These are phyloP conservation scores for Narthecium ossifragum DNA, from an alignment of 106 monocot genomes.

Conservation along the genomic window DNA sequence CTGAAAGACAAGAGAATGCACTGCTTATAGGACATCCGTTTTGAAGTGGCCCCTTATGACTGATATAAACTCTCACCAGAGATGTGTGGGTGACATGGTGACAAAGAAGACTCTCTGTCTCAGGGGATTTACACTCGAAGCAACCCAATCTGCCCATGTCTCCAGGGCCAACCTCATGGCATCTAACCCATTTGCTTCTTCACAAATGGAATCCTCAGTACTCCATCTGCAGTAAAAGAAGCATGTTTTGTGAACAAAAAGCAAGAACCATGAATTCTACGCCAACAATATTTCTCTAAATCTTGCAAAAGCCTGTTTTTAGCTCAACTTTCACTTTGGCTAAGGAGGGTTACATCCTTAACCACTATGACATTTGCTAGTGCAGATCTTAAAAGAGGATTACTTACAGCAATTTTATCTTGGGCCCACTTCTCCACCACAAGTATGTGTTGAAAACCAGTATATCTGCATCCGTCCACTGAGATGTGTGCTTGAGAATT, in stretches of 20 bases:
- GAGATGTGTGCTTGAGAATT: conserved; percentile 50
- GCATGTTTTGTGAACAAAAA: not conserved
- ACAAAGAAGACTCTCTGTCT: conserved; percentile 57
- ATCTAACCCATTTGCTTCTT: conserved; percentile 52
- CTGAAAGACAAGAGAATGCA: too few species aligned
- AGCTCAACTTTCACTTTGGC: too few species aligned
- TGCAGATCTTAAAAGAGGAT: too few species aligned
- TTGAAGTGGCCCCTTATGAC: too few species aligned
- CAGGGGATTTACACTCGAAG: conserved; percentile 23
- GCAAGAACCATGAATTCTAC: not conserved
- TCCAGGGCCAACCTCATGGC: conserved; percentile 62
- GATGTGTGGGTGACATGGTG: conserved; percentile 86
- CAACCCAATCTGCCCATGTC: conserved; percentile 72
- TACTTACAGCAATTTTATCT: conserved; percentile 68
- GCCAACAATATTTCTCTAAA: too few species aligned
- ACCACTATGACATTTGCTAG: not conserved
- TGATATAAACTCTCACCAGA: conserved; percentile 45
- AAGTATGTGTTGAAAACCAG: conserved; percentile 74
- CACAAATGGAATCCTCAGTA: conserved; percentile 31
- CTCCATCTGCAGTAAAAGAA: conserved; percentile 34
- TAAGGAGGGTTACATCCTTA: not conserved
- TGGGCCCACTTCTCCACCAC: conserved; percentile 82
- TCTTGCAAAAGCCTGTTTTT: too few species aligned
- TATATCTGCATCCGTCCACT: conserved; percentile 72
- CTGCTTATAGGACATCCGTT: too few species aligned